Evolutionary conservation across 2,329 filamentous ascomycete genomes (phyloP).

Genomic region (Ophiognomonia clavigignenti-juglandacearum): DNA sequence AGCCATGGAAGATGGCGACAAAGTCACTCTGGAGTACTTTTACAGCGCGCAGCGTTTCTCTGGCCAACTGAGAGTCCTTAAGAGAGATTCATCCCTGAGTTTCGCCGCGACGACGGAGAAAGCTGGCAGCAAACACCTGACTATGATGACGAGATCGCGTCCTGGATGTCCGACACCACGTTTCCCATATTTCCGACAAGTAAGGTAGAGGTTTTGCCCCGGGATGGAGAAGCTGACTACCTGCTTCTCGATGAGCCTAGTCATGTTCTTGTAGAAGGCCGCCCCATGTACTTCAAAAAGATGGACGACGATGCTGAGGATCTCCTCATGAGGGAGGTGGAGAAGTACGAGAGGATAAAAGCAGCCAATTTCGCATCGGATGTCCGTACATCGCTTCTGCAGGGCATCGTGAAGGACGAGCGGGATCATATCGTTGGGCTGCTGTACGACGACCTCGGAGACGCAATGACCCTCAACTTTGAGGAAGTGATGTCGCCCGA

Average conservation of each 20-base stretch:
- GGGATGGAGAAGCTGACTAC: too few species aligned
- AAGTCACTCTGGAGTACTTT: background rate
- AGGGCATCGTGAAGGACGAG: constrained; percentile 2
- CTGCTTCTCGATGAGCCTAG: background rate
- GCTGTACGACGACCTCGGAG: background rate
- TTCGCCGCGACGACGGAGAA: background rate
- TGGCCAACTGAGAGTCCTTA: background rate
- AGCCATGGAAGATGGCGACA: background rate
- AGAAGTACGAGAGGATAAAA: background rate
- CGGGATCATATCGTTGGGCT: background rate
- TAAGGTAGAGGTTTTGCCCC: background rate
- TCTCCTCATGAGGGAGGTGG: background rate
- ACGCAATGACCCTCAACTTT: background rate
- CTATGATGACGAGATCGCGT: background rate
- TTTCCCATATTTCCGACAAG: background rate
- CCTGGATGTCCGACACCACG: background rate
- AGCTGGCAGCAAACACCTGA: background rate
- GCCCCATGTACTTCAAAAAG: background rate
- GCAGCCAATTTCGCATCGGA: background rate
- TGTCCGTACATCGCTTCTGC: constrained; percentile 2
- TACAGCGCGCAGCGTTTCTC: background rate
- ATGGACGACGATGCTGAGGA: background rate
- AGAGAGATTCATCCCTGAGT: background rate
- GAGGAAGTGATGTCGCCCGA: background rate
- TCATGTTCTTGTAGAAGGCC: background rate